phyloP scores from a whole-genome alignment of 306 rosid species.

The Astragalus glycyphyllos region DNA sequence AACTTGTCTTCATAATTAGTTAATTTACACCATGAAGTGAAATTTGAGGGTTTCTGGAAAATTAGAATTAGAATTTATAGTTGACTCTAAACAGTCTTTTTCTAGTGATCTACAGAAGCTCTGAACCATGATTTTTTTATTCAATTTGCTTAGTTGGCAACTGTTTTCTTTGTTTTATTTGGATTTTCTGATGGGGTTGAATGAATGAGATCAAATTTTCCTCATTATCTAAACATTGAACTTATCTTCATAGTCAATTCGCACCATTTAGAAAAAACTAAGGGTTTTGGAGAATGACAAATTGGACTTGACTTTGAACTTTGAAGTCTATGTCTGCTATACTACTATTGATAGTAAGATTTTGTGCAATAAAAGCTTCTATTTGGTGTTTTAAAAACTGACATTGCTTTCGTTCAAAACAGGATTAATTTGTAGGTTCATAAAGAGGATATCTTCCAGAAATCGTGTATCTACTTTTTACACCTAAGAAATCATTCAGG shows the following conservation, averaged over 20 bases:
- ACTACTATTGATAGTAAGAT: neutral
- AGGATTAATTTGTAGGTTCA: conserved; percentile 33
- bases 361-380: conserved; percentile 29
- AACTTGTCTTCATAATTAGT: conserved; percentile 5
- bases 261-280: no score
- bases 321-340: conserved; percentile 24
- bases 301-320: neutral
- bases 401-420: conserved; percentile 29
- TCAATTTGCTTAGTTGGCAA: conserved; percentile 1
- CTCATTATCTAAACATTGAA: no score
- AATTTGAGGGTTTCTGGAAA: conserved; percentile 6
- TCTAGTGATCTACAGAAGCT: conserved; percentile 26
- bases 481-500: conserved; percentile 29
- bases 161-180: neutral
- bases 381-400: conserved; percentile 36
- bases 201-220: no score
- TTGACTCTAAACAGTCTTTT: conserved; percentile 34
- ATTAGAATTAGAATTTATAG: neutral
- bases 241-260: no score
- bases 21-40: neutral
- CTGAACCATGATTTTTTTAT: neutral
- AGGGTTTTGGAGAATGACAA: no score
- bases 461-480: conserved; percentile 35
- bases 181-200: no score
- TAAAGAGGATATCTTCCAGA: conserved; percentile 30